Evolutionary conservation across 495 filamentous ascomycete genomes (phyloP).

Genomic region (Xeromyces bisporus): DNA sequence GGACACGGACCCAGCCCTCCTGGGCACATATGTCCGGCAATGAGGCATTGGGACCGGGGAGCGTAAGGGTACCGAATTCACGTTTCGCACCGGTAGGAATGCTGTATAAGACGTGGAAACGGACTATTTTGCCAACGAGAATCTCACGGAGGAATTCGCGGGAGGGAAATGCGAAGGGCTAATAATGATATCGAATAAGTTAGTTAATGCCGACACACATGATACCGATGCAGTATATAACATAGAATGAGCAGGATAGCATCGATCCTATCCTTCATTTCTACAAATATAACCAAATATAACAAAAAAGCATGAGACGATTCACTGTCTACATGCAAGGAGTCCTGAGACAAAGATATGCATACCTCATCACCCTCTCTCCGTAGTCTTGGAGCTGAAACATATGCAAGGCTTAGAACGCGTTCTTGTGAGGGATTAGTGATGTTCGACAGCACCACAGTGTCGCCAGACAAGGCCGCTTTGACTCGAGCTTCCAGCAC

Average conservation of each 20-base stretch:
- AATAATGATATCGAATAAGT: slow-evolving; percentile 3
- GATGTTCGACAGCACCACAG: slow-evolving; percentile 59
- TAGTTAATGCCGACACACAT: no score
- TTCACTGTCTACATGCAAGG: no score
- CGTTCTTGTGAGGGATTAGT: slow-evolving; percentile 63
- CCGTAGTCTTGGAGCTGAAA: slow-evolving; percentile 69
- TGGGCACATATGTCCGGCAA: slow-evolving; percentile 66
- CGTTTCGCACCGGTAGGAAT: slow-evolving; percentile 64
- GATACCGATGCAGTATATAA: neutral
- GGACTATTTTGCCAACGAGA: slow-evolving; percentile 69
- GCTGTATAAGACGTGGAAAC: slow-evolving; percentile 67
- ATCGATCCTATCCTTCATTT: no score
- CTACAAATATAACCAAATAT: neutral
- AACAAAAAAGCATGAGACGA: slow-evolving; percentile 2
- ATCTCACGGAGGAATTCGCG: slow-evolving; percentile 77
- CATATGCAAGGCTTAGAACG: slow-evolving; percentile 75
- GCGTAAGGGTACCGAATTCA: slow-evolving; percentile 66
- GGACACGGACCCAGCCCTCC: slow-evolving; percentile 77
- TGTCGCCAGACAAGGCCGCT: slow-evolving; percentile 83
- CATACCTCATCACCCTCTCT: slow-evolving; percentile 78
- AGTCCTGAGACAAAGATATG: slow-evolving; percentile 3
- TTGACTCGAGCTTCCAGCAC: slow-evolving; percentile 68
- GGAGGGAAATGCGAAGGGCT: slow-evolving; percentile 78
- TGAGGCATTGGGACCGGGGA: slow-evolving; percentile 51
- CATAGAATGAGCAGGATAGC: neutral